These are phyloP conservation scores for Yarrowia sp. DNA, from an alignment of 805 yeast genomes.

Conservation along the genomic window DNA sequence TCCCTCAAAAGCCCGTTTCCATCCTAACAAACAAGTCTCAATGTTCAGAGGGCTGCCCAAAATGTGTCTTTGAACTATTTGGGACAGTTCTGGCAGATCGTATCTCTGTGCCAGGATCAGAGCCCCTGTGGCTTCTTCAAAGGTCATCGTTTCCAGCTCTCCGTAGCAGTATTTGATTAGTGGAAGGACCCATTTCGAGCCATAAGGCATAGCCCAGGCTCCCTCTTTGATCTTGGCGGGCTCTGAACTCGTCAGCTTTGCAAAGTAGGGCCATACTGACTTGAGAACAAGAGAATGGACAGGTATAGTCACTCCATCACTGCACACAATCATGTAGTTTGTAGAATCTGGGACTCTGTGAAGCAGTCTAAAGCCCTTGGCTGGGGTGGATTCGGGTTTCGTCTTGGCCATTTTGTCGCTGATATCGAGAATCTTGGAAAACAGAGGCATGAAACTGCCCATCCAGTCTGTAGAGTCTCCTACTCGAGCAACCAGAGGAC, in stretches of 20 bases:
- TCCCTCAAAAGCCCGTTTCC: constrained; percentile 19
- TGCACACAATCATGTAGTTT: constrained; percentile 32
- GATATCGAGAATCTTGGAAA: constrained; percentile 4
- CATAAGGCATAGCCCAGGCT: constrained; percentile 22
- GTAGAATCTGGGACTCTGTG: constrained; percentile 16
- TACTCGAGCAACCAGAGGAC: constrained; percentile 18
- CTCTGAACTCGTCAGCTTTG: constrained; percentile 18
- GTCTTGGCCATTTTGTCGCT: constrained; percentile 12
- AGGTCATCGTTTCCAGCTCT: constrained; percentile 20
- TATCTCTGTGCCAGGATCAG: constrained; percentile 12
- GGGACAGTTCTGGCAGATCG: constrained; percentile 8
- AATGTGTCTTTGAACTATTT: constrained; percentile 14
- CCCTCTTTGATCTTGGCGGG: constrained; percentile 23
- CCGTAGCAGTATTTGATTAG: constrained; percentile 27
- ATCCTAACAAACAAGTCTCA: constrained; percentile 14
- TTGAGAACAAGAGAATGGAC: constrained; percentile 22
- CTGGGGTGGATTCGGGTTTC: constrained; percentile 5
- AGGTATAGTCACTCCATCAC: constrained; percentile 22
- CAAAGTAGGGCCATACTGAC: constrained; percentile 27
- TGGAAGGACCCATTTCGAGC: constrained; percentile 11
- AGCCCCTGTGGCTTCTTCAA: constrained; percentile 19
- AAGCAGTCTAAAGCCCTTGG: constrained; percentile 13
- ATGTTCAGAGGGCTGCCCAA: constrained; percentile 16
- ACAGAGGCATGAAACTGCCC: constrained; percentile 22
- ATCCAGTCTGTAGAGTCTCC: constrained; percentile 24